Percentiles rank a stretch among this genome's conserved stretches.
Conservation (phyloP, 2,329 filamentous ascomycete species). For the Talaromyces sp. region DNA sequence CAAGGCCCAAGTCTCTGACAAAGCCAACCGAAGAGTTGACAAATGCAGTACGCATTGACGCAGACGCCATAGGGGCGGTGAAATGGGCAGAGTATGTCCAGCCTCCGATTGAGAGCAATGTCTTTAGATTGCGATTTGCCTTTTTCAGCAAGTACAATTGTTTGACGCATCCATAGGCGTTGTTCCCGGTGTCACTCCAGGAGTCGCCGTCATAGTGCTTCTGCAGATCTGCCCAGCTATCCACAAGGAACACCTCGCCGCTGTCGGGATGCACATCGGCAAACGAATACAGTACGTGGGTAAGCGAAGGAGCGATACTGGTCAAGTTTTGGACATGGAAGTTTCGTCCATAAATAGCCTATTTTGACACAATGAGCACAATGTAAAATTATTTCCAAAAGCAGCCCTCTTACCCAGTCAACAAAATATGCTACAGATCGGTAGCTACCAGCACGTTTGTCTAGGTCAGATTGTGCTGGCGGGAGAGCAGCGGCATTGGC, state of each 20-base stretch:
- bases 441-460: conserved; percentile 2
- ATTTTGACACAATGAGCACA: not conserved
- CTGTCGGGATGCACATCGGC: conserved; percentile 75
- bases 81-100: conserved; percentile 77
- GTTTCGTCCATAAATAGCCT: conserved; percentile 81
- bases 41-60: conserved; percentile 57
- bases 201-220: conserved; percentile 67
- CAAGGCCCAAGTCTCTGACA: conserved; percentile 71
- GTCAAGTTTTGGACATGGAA: conserved; percentile 82
- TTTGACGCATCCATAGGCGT: conserved; percentile 63
- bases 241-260: conserved; percentile 73
- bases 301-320: conserved; percentile 61
- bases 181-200: conserved; percentile 61
- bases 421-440: conserved; percentile 42
- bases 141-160: conserved; percentile 58
- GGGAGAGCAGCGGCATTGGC: conserved; percentile 1
- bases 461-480: not conserved
- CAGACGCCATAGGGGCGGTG: conserved; percentile 57
- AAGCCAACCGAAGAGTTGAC: conserved; percentile 65
- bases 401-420: conserved; percentile 35
- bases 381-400: not conserved
- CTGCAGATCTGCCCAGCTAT: conserved; percentile 63
- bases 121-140: conserved; percentile 68
- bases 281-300: conserved; percentile 86
- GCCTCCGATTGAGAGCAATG: conserved; percentile 77